Evolutionary conservation across 495 filamentous ascomycete genomes (phyloP), one percentile per base, ranked within the genome.

Genomic region (Darksidea phi): DNA sequence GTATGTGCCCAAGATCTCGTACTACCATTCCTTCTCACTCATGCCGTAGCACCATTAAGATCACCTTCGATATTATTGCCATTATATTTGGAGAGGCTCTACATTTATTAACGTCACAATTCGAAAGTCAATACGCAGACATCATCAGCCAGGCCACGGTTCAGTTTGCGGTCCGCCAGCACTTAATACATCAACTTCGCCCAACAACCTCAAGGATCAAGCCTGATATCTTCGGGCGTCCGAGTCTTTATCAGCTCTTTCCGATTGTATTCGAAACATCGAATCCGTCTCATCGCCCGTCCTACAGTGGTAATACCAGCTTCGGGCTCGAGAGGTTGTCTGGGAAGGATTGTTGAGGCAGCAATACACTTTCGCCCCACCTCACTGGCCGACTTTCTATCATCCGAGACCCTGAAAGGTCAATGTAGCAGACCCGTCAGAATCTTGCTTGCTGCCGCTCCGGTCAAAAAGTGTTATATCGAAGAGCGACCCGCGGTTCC

Each of bases 1-100:
- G 48, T 48, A 48, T 36, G 28, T 60, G 49, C 60, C 49, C 64
- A 59, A 63, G 54, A 55, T 63, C 56, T 67, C 42, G 64, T 67
- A 63, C 64, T 52, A 67, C 64, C 53, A 54, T 56, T 57, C 53
- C 41, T 47, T 43, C 24, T 46, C 42, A 60, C 49, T 56, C 60
- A 63, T 63, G 64, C 60, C 38, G 64, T 67, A 63, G 43, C 46
- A 67, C 64, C 59, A 58, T 59, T 63, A 67, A 55, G 12, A 63
- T 63, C 64, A 54, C 59, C 52, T 57, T 51, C 60, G 34, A 57
- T 63, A 67, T 60, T 67, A 67, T 59, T 67, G 55, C 36, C 50
- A 54, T 51, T 59, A 62, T 67, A 67, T 67, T 52, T 67, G 54
- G 32, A 63, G 55, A 63, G 42, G n/a, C 55, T 55, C 56, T 43